Evolutionary conservation across 1,139 yeast genomes (phyloP), one percentile per base, ranked within the genome.

Genomic region (Suhomyces kunorum): DNA sequence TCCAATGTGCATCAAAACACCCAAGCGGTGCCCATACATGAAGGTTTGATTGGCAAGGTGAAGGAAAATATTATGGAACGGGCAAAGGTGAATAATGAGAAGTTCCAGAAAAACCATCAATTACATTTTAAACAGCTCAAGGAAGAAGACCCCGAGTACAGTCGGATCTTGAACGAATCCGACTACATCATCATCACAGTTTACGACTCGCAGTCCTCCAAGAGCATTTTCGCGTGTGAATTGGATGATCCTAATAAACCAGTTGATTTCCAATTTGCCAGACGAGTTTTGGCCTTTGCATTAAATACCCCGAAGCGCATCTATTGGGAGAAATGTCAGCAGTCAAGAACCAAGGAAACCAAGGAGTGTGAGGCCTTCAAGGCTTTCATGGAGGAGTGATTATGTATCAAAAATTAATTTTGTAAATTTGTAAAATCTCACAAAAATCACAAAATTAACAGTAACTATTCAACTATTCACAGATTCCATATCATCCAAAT

Each of bases 191-290:
- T 60, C 39, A 74, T 78, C 40, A 66, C 71, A 2, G 45, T 75
- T 0, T 58, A 50, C 40, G 38, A 42, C 4, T 36, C 46, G 3
- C 53, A 49, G 5, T 37, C 38, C 1, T 46, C 49, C 4, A 49
- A 40, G 13, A 54, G 51, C 1, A 46, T 47, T 13, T 64, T 54
- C 39, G 49, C 63, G 28, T 45, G 67, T 23, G 52, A 56, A 16
- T 49, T 74, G 7, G 55, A 50, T 1, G 58, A 59, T 17, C 47
- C 50, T 0, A 48, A 48, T 5, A 57, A 59, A 32, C 48, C 58
- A 4, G 62, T 86, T 7, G 95, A 87, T 58, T 63, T 86, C 11
- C 95, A 86, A 50, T 85, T 87, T 51, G 94, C 95, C 1, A 69
- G 96, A 56, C 70, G 89, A 51, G 89, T 84, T 1, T 54, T 85